Base-by-base conservation (phyloP, 257 asterid genomes). In the Penstemon davidsonii region DNA sequence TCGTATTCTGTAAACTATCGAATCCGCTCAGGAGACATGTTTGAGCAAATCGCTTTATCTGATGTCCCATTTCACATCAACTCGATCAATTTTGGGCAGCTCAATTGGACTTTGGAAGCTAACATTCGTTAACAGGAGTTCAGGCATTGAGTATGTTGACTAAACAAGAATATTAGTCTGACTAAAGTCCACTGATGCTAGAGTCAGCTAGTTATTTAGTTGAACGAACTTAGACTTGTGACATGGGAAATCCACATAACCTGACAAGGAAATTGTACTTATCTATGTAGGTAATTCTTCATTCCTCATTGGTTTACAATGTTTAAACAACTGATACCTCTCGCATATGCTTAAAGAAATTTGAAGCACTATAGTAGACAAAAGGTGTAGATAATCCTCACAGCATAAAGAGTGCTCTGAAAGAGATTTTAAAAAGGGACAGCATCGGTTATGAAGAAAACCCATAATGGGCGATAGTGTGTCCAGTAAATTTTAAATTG, bases 21-120 rank as follows among this genome's bases (percentile, higher is more conserved):
- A 4, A 50, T 39, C 18, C 51, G 67, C 62, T 11, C 7, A 54
- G 7, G 60, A 44, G 52, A 73, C 60, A 73, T 43, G 9, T 36
- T 50, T 62, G n/a, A 49, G 72, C 52, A 60, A 47, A 6, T 52
- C 61, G 56, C 37, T 10, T 25, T n/a, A 33, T 58, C 18, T 36
- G 49, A 44, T 61, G 19, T 62, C 55, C 44, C 56, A 66, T 41
- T 40, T 58, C 66, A 73, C 13, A 59, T 9, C 46, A 66, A 58
- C 13, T 11, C 2, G 15, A 40, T 40, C 52, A 45, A 59, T 13
- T 12, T 45, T 62, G 38, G 51, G 38, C 50, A 39, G 66, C 40
- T 61, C 7, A 4, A 3, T 42, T 9, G 53, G 37, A 60, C 44
- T 44, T 66, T 4, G 58, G 13, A 44, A 56, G 54, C 38, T 47